Conservation (phyloP, 2,329 filamentous ascomycete species). For the Teratosphaeria gauchensis region DNA sequence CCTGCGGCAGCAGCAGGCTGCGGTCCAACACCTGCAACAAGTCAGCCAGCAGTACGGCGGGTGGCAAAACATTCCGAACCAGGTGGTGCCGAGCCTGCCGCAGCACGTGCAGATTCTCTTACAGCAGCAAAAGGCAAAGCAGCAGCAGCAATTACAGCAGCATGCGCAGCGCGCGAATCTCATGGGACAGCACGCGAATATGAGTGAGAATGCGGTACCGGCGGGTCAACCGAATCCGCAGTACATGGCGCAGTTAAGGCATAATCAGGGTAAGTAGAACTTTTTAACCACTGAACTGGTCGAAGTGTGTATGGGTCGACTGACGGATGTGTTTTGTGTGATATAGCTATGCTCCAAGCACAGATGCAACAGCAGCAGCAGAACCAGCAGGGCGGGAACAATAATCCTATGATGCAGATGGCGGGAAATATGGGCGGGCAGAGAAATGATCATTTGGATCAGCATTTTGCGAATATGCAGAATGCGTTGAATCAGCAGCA, state of each 20-base stretch:
- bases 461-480: slow-evolving; percentile 23
- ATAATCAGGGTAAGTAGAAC: slow-evolving; percentile 19
- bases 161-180: slow-evolving; percentile 12
- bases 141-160: slow-evolving; percentile 12
- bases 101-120: slow-evolving; percentile 13
- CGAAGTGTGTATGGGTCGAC: neutral
- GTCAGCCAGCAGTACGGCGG: slow-evolving; percentile 7
- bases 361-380: slow-evolving; percentile 5
- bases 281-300: slow-evolving; percentile 8
- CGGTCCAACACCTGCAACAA: slow-evolving; percentile 6
- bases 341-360: neutral
- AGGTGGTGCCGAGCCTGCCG: slow-evolving; percentile 9
- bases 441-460: slow-evolving; percentile 12
- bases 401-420: slow-evolving; percentile 12
- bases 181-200: slow-evolving; percentile 7
- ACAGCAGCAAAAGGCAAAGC: slow-evolving; percentile 8
- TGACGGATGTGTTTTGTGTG: neutral
- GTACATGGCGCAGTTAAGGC: slow-evolving; percentile 24
- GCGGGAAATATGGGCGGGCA: slow-evolving; percentile 10
- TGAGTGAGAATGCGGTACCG: slow-evolving; percentile 22
- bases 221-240: slow-evolving; percentile 19
- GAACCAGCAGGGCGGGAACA: slow-evolving; percentile 12
- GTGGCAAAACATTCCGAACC: slow-evolving; percentile 12
- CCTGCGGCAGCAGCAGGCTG: slow-evolving; percentile 6
- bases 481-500: slow-evolving; percentile 17